phyloP scores from a whole-genome alignment of 768 basidiomycete species.

The Podaxis carcinomalis region DNA sequence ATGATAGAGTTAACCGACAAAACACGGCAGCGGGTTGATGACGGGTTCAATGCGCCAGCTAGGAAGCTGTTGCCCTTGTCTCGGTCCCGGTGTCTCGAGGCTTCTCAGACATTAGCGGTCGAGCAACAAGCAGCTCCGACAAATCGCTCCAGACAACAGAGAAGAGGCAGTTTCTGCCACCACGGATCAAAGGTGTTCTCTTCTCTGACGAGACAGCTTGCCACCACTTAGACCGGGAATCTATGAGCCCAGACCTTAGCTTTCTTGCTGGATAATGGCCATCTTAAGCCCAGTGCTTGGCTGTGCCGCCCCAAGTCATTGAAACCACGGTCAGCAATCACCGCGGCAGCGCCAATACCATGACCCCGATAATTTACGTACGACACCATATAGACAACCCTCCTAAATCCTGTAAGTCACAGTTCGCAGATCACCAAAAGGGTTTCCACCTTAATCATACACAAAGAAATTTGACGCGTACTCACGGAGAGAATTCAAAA shows the following conservation, averaged over 20 bases:
- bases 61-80: too few relatives aligned
- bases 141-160: neutral
- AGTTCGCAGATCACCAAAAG: neutral
- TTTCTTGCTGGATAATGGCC: too few relatives aligned
- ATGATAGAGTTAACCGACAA: too few relatives aligned
- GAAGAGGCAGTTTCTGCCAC: neutral
- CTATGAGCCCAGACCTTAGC: too few relatives aligned
- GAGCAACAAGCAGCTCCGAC: neutral
- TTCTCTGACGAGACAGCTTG: too few relatives aligned
- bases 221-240: too few relatives aligned
- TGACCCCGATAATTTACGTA: neutral
- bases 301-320: too few relatives aligned
- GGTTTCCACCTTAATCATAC: neutral
- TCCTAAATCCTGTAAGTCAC: neutral
- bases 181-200: neutral
- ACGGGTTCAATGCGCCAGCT: too few relatives aligned
- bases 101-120: neutral
- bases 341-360: neutral
- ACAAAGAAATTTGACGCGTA: neutral
- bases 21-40: too few relatives aligned
- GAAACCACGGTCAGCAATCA: neutral
- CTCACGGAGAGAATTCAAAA: neutral
- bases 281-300: too few relatives aligned
- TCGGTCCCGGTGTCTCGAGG: too few relatives aligned
- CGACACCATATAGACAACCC: neutral